Base-by-base conservation (phyloP, 306 rosid species). In the Delonix regia region DNA sequence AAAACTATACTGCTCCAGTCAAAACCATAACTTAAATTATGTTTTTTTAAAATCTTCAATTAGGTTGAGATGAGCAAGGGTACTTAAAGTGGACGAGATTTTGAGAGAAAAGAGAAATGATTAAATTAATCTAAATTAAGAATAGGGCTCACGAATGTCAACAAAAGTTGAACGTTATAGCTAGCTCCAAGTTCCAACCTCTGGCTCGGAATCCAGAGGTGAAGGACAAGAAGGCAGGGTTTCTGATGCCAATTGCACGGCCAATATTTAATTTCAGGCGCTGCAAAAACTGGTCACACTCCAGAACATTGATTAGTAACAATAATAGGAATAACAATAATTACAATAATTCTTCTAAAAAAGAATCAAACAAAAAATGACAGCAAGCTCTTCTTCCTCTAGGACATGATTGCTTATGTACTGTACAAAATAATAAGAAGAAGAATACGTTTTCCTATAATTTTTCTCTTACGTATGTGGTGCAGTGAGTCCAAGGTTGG, bases 131-230 rank as follows among this genome's bases (percentile, higher is more conserved):
- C 18, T 4, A 10, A 2, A 70, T 0, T 18, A 36, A 36, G 22
- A 41, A 7, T 6, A 38, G 89, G 66, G 30, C 19, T 78, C 85
- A 76, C 84, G 63, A 81, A 60, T 71, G 81, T 84, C 85, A 75
- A 85, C 71, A 79, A 86, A 78, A 63, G 38, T 21, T 38, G 36
- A 73, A 56, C 74, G 41, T 49, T 36, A 44, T 80, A 83, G 87
- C 78, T 87, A 81, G 89, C 84, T 89, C 45, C 96, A 89, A 91
- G 93, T 91, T 89, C 92, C 90, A 87, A 91, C 82, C 89, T 61
- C 78, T 77, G 84, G 76, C n/a, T 60, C 53, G 72, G 70, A 74
- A 76, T 76, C 83, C 82, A 44, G 44, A 27, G 57, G 79, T 70
- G 62, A 70, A 72, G 65, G 86, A 73, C 86, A 81, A 69, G 80